Evolutionary conservation across 805 yeast species (phyloP).

Genomic region (Myxozyma geophila): DNA sequence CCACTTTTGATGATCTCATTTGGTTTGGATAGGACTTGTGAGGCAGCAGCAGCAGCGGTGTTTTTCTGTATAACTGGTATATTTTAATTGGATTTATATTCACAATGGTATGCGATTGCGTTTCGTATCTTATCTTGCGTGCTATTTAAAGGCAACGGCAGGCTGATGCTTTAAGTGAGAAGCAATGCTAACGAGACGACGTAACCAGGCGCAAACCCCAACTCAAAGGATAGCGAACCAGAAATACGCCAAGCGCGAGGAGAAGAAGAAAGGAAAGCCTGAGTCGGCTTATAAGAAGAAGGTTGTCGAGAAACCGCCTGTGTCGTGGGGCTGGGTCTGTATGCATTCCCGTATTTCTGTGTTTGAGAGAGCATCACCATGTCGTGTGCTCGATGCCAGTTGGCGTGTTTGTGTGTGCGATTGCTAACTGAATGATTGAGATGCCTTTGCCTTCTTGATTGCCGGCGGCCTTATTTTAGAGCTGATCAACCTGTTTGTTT

Average conservation of each 20-base stretch:
- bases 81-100: not conserved
- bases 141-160: no score
- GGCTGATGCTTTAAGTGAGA: not conserved
- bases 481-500: conserved; percentile 24
- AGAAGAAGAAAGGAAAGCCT: conserved; percentile 75
- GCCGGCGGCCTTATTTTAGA: conserved; percentile 34
- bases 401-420: not conserved
- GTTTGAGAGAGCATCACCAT: no score
- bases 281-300: conserved; percentile 46
- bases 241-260: conserved; percentile 75
- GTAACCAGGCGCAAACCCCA: conserved; percentile 65
- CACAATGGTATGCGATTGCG: not conserved
- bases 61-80: not conserved
- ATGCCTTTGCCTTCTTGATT: conserved; percentile 26
- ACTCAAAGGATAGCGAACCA: conserved; percentile 86
- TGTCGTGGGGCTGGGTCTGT: conserved; percentile 70
- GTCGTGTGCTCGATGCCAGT: no score
- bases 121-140: no score
- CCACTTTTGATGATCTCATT: not conserved
- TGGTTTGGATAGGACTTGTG: no score
- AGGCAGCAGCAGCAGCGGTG: not conserved
- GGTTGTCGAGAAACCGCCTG: conserved; percentile 51
- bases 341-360: conserved; percentile 41
- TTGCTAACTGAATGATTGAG: conserved; percentile 9
- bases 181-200: not conserved